Base-by-base conservation (phyloP, 257 asterid species). In the Pogostemon cablin region DNA sequence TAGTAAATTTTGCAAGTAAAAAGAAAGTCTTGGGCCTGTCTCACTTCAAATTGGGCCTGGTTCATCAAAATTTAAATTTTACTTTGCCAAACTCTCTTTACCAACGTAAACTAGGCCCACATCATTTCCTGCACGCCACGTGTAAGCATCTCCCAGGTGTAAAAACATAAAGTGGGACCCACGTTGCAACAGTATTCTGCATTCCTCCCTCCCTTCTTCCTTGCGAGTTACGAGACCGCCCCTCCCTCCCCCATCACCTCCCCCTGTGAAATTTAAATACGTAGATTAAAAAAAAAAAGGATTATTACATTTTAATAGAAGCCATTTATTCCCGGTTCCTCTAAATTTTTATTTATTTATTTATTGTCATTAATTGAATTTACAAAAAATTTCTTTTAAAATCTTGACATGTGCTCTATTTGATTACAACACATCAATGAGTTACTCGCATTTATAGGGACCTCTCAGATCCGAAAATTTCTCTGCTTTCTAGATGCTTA, bases 391-490 rank as follows among this genome's bases (percentile, higher is more conserved):
- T 72, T 39, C 17, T 10, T 37, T 17, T 56, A 43, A 42, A n/a
- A 37, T 75, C 41, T 68, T 58, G 49, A 20, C 9, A 37, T 56
- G 17, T 58, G 20, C 73, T 58, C 46, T 34, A 10, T 48, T 40
- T 46, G 38, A 58, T 32, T 55, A 39, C 65, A 35, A 47, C 25
- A 46, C 25, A 32, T 41, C 66, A 20, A 71, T 12, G 11, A 81
- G 83, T 71, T 54, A 70, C 57, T 75, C 85, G 86, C 81, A 69
- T 71, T 81, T 63, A 38, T 65, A 67, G 83, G 66, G 49, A 60
- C 71, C 39, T 32, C 62, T 54, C 82, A 80, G 91, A 87, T 81
- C 89, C 86, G 85, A 72, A 77, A 78, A 70, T 77, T 46, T 71
- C 87, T 79, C 82, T 53, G 47, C 35, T 65, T 46, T 62, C 67